Conservation (phyloP, 2,329 filamentous ascomycete species). For the Metarhizium humberi region DNA sequence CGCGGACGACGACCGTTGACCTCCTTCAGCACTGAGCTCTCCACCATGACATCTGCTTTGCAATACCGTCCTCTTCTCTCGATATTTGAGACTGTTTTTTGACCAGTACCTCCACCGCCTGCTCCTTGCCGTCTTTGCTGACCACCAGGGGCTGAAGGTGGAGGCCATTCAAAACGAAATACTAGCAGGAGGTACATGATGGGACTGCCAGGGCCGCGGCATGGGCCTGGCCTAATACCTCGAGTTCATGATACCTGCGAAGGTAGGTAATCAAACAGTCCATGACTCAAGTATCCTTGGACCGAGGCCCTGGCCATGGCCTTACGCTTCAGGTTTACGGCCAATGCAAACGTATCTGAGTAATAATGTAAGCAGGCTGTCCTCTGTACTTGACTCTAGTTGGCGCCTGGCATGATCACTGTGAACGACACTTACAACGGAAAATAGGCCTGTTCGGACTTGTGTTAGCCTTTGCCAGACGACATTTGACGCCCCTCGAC, state of each 20-base stretch:
- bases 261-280: background rate
- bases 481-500: constrained; percentile 9
- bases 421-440: constrained; percentile 38
- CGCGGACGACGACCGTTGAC: background rate
- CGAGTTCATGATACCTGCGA: background rate
- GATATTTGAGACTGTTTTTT: background rate
- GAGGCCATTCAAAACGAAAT: background rate
- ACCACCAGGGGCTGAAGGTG: background rate
- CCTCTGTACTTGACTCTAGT: background rate
- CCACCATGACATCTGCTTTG: background rate
- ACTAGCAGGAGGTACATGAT: background rate
- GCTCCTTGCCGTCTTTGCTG: background rate
- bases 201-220: background rate
- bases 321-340: constrained; percentile 35
- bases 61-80: background rate
- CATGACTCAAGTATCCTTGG: background rate
- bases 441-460: constrained; percentile 45
- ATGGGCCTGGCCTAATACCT: background rate
- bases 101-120: background rate
- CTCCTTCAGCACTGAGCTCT: background rate
- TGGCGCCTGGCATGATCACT: background rate
- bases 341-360: constrained; percentile 54
- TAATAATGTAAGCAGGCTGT: background rate
- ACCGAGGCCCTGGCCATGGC: background rate
- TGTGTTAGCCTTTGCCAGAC: background rate